phyloP scores from a whole-genome alignment of 1,139 yeast species.

The Kurtzmaniella quercitrusa region DNA sequence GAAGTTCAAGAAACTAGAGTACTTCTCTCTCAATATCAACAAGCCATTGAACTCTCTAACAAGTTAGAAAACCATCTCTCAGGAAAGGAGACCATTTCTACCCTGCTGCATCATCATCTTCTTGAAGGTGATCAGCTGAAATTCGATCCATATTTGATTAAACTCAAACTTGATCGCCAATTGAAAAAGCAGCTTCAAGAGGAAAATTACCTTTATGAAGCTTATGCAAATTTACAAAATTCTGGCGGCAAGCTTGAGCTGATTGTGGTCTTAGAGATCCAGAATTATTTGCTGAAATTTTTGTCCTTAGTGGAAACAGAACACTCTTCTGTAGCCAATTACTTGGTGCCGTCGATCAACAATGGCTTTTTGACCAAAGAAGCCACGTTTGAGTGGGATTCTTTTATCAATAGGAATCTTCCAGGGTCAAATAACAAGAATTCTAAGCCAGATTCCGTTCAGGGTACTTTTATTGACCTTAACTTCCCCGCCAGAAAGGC shows the following conservation, averaged over 20 bases:
- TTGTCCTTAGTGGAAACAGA: constrained; percentile 66
- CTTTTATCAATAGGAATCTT: constrained; percentile 68
- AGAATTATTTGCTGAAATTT: constrained; percentile 70
- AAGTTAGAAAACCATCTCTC: constrained; percentile 23
- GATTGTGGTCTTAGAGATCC: constrained; percentile 82
- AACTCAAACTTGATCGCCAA: constrained; percentile 68
- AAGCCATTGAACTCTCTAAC: constrained; percentile 33
- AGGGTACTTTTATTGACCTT: constrained; percentile 71
- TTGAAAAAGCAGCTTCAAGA: constrained; percentile 73
- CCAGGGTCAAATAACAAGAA: constrained; percentile 23
- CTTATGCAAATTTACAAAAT: constrained; percentile 78
- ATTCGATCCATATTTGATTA: constrained; percentile 80
- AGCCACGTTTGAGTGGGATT: constrained; percentile 84
- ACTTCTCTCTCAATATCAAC: constrained; percentile 46
- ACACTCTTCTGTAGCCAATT: constrained; percentile 62
- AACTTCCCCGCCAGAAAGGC: constrained; percentile 64
- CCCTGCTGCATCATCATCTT: constrained; percentile 10
- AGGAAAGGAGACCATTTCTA: constrained; percentile 7
- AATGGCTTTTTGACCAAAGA: constrained; percentile 75
- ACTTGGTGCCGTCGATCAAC: constrained; percentile 62
- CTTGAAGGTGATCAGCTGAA: constrained; percentile 35
- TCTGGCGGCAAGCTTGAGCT: constrained; percentile 88
- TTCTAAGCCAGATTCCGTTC: constrained; percentile 7
- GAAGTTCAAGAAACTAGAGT: constrained; percentile 63
- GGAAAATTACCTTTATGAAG: constrained; percentile 84